Base-by-base conservation (phyloP, 2,329 filamentous ascomycete species). In the Verticillium nubilum region DNA sequence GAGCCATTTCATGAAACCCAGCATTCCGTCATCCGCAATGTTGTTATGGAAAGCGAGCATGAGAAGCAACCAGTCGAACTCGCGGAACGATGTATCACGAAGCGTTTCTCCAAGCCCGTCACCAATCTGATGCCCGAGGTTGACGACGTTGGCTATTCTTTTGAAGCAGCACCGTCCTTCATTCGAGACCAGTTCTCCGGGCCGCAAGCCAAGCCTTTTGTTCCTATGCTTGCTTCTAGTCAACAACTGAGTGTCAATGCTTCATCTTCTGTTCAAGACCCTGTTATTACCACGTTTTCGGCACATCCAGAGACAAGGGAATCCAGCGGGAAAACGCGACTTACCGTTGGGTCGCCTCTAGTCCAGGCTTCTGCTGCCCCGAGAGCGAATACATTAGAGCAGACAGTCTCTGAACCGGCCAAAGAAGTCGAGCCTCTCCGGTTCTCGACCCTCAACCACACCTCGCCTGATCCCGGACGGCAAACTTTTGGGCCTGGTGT, bases 101-200 rank as follows among this genome's bases (percentile, higher is more conserved):
- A 50, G 42, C 42, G n/a, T 7, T 23, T 50, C 19, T 23, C 19
- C 5, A 25, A 50, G 6, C 19, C 42, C n/a, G 19, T 10, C 1
- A 5, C n/a, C 23, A 50, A 19, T 7, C 19, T 23, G n/a, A 12
- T 12, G 19, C 13, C n/a, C 19, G 19, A 23, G 7, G 19, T n/a
- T 3, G 42, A 25, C 42, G 19, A 50, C 19, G 25, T 13, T 23
- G 42, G 42, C 19, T 50, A 23, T 7, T 53, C 52, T 17, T 53
- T 53, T 26, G 3, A 31, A 54, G 57, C 54, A 4, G 54, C 54
- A 28, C 61, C 54, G 10, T 56, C 58, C 5, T 56, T 50, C 28
- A 52, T 29, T 19, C 55, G 52, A 9, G 37, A 58, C 15, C 61
- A 63, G 9, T 63, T 62, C n/a, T 59, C 56, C 29, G 61, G 61